Evolutionary conservation across 345 rosid species (phyloP).

Genomic region (Pelargonium nanum): DNA sequence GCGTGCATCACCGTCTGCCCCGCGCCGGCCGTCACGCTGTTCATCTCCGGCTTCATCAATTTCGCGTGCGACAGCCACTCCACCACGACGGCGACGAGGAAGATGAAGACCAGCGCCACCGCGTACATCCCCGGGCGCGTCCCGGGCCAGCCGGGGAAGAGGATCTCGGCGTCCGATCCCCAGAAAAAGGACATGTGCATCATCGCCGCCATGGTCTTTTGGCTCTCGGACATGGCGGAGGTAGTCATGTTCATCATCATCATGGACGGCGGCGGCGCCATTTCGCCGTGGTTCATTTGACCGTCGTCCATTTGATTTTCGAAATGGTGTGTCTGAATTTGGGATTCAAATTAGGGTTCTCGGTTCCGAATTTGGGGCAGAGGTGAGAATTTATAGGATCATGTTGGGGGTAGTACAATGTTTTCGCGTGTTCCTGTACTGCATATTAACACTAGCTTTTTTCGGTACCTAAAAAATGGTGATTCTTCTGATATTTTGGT

Average conservation of each 20-base stretch:
- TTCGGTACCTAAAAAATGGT: too few relatives aligned
- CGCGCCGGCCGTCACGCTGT: slow-evolving; percentile 29
- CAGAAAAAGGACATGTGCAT: slow-evolving; percentile 74
- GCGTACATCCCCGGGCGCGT: slow-evolving; percentile 39
- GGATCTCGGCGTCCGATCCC: slow-evolving; percentile 48
- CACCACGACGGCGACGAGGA: slow-evolving; percentile 28
- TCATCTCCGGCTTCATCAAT: slow-evolving; percentile 17
- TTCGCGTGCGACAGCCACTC: slow-evolving; percentile 50
- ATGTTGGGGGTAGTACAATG: too few relatives aligned
- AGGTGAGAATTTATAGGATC: too few relatives aligned
- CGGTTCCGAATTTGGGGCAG: too few relatives aligned
- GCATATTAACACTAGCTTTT: too few relatives aligned
- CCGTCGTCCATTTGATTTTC: not conserved
- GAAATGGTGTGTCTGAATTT: too few relatives aligned
- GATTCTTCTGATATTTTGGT: too few relatives aligned
- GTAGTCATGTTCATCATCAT: not conserved
- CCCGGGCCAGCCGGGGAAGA: slow-evolving; percentile 71
- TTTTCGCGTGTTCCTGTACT: too few relatives aligned
- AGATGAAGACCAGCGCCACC: slow-evolving; percentile 37
- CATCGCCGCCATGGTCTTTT: slow-evolving; percentile 30
- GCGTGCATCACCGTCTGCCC: slow-evolving; percentile 39
- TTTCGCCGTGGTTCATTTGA: slow-evolving; percentile 10
- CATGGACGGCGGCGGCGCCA: slow-evolving; percentile 7
- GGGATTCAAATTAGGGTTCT: too few relatives aligned
- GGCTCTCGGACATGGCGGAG: slow-evolving; percentile 6